Conservation (phyloP, 306 rosid genomes). For the Boehmeria nivea region DNA sequence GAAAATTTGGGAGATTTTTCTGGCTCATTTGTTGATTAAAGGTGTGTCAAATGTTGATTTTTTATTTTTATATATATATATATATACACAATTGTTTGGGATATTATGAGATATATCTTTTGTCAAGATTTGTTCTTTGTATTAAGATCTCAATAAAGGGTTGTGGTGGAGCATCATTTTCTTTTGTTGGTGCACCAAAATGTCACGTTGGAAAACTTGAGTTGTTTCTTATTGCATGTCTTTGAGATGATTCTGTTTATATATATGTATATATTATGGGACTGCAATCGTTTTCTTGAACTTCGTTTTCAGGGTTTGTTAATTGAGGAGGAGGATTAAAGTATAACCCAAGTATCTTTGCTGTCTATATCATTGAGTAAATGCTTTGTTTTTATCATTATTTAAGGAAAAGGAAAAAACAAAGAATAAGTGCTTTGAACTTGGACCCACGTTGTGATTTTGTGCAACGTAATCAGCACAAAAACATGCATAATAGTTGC, state of each 20-base stretch:
- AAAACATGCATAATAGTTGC: neutral
- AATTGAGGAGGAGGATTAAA: slow-evolving; percentile 5
- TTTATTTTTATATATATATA: slow-evolving; percentile 11
- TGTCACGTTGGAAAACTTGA: slow-evolving; percentile 21
- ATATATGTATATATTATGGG: no score
- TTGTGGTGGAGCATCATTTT: slow-evolving; percentile 33
- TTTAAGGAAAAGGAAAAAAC: neutral
- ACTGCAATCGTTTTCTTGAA: no score
- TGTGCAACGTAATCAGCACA: slow-evolving; percentile 2
- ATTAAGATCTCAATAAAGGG: slow-evolving; percentile 22
- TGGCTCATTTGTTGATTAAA: slow-evolving; percentile 25
- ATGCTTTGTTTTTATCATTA: neutral
- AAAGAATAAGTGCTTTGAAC: neutral
- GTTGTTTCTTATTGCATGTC: slow-evolving; percentile 26
- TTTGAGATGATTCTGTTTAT: neutral
- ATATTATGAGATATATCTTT: slow-evolving; percentile 23
- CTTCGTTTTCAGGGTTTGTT: neutral
- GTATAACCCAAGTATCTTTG: slow-evolving; percentile 1
- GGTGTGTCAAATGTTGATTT: slow-evolving; percentile 19
- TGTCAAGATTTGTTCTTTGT: slow-evolving; percentile 29
- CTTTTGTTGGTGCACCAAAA: slow-evolving; percentile 47
- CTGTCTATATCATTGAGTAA: slow-evolving; percentile 3
- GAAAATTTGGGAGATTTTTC: neutral
- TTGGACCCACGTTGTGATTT: slow-evolving; percentile 2
- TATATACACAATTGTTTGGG: slow-evolving; percentile 9